These are phyloP conservation scores for Cystobasidium pallidum DNA, from an alignment of 1,284 basidiomycete species.

Conservation along the genomic window DNA sequence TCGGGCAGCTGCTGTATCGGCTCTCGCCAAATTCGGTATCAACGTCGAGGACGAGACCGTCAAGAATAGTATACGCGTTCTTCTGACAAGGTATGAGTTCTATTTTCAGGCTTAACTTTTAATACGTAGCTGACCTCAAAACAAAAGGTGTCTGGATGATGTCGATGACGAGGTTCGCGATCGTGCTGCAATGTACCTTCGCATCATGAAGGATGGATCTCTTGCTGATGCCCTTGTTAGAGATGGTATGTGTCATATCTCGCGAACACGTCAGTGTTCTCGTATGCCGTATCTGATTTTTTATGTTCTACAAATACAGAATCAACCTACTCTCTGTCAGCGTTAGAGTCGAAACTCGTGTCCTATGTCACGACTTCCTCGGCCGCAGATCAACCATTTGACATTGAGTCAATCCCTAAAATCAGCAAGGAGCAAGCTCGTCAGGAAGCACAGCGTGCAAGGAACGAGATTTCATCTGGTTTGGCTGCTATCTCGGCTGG, in stretches of 20 bases:
- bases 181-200: slow-evolving; percentile 91
- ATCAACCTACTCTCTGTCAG: slow-evolving; percentile 84
- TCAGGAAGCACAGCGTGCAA: slow-evolving; percentile 72
- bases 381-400: slow-evolving; percentile 72
- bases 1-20: slow-evolving; percentile 90
- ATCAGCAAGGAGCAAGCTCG: slow-evolving; percentile 87
- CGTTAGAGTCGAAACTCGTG: slow-evolving; percentile 82
- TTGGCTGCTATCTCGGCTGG: slow-evolving; percentile 33
- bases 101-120: slow-evolving; percentile 6
- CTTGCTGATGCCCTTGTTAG: slow-evolving; percentile 85
- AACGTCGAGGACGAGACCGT: slow-evolving; percentile 77
- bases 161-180: slow-evolving; percentile 99
- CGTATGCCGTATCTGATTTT: too few species aligned
- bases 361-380: slow-evolving; percentile 81
- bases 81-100: slow-evolving; percentile 70
- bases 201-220: slow-evolving; percentile 75
- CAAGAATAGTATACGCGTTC: slow-evolving; percentile 82
- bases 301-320: too few species aligned
- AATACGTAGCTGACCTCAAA: slow-evolving; percentile 1
- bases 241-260: slow-evolving; percentile 72
- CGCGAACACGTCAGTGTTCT: too few species aligned
- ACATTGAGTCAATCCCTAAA: slow-evolving; percentile 79
- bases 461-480: slow-evolving; percentile 27
- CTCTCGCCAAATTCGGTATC: slow-evolving; percentile 94
- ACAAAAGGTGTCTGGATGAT: slow-evolving; percentile 85